Conservation (phyloP, 1,284 basidiomycete genomes). For the Stygiomarasmius scandens region DNA sequence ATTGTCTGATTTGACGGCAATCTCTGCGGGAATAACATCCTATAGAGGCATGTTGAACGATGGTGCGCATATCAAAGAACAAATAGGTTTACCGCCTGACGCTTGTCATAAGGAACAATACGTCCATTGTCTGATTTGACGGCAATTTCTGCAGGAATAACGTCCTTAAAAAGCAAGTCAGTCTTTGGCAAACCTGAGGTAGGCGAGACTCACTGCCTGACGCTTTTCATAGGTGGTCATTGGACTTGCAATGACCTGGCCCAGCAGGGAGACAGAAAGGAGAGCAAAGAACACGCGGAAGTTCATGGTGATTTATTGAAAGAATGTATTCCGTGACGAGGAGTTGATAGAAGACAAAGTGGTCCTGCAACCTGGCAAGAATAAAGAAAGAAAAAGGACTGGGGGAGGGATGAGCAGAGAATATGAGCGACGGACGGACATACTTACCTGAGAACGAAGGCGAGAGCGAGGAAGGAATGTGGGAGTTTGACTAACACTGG, state of each 20-base stretch:
- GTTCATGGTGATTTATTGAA: constrained; percentile 43
- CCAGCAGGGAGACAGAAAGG: constrained; percentile 46
- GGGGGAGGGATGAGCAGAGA: constrained; percentile 24
- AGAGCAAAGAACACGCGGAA: constrained; percentile 42
- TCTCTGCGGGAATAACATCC: constrained; percentile 6
- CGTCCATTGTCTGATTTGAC: constrained; percentile 5
- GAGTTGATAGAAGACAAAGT: constrained; percentile 27
- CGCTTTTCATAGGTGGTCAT: constrained; percentile 22
- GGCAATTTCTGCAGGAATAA: constrained; percentile 4
- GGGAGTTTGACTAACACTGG: constrained; percentile 5
- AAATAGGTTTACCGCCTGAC: too few relatives aligned
- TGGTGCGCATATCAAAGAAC: too few relatives aligned
- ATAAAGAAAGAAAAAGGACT: constrained; percentile 34
- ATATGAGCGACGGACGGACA: constrained; percentile 14
- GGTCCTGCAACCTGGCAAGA: constrained; percentile 40
- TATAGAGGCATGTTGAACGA: constrained; percentile 23
- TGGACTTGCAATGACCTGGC: constrained; percentile 48
- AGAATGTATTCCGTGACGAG: constrained; percentile 26
- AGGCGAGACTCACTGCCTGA: not conserved
- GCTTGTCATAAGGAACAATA: constrained; percentile 4
- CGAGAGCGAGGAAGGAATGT: constrained; percentile 22
- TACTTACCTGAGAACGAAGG: constrained; percentile 17
- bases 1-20: constrained; percentile 10
- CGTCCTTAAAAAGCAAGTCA: constrained; percentile 24
- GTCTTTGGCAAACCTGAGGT: too few relatives aligned